A percentile compares a stretch with the other conserved stretches of the same genome.
These are phyloP conservation scores for Chlamydomonas sp. DNA, from an alignment of 139 green algal species.

Conservation along the genomic window DNA sequence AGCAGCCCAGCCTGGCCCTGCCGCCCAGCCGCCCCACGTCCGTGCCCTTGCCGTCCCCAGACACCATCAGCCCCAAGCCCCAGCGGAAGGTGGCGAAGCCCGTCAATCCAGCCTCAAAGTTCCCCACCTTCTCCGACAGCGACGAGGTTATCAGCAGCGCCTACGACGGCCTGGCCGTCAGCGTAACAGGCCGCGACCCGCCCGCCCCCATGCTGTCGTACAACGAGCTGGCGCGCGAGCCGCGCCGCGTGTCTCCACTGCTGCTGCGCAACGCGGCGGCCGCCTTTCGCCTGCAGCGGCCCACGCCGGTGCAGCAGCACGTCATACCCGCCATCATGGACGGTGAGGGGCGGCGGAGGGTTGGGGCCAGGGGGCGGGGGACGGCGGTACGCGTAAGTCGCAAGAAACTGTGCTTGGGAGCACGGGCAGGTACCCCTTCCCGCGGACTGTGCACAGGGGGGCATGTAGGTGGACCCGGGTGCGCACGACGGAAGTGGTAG, in stretches of 20 bases:
- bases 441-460: too few species aligned
- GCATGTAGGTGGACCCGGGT: too few species aligned
- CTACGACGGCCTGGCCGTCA: not conserved
- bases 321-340: constrained; percentile 25
- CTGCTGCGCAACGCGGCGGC: constrained; percentile 32
- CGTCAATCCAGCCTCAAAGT: too few species aligned
- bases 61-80: too few species aligned
- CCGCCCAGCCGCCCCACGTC: too few species aligned
- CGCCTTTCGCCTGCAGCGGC: not conserved
- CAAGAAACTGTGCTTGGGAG: too few species aligned
- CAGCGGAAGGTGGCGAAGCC: too few species aligned
- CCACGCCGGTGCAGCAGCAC: constrained; percentile 47
- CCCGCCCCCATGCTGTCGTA: constrained; percentile 15
- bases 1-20: too few species aligned
- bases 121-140: not conserved
- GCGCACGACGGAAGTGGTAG: not conserved
- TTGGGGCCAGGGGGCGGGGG: not conserved
- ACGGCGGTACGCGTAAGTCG: too few species aligned
- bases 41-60: too few species aligned
- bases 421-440: too few species aligned
- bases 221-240: constrained; percentile 8
- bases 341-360: constrained; percentile 14
- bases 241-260: not conserved
- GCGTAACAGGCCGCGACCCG: constrained; percentile 1
- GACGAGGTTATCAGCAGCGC: not conserved